Base-by-base conservation (phyloP, 768 basidiomycete genomes). In the Kwoniella dejecticola region DNA sequence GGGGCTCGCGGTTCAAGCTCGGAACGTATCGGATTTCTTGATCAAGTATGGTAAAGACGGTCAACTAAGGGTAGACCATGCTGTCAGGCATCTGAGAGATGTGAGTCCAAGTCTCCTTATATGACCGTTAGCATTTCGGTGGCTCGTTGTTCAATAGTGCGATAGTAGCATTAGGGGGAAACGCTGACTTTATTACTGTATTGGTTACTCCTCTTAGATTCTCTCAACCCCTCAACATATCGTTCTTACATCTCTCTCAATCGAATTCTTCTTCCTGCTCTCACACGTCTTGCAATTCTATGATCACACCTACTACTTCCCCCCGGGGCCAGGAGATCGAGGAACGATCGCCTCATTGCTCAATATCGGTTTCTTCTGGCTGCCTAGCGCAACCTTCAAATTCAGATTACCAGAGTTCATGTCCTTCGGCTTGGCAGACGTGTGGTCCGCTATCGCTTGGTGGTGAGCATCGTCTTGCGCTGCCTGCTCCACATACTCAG, bases 221-320 rank as follows among this genome's bases (percentile, higher is more conserved):
- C 66, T 78, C 26, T 76, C 75, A 13, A 57, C 60, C 7, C 64
- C 75, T 1, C 52, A 70, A 27, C 56, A 70, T 33, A 38, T 76
- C n/a, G 47, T 78, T 41, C 27, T 47, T 13, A 52, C 69, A 10
- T 56, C 74, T 31, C 54, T 74, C 29, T 48, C 66, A 1, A 15
- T 71, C 54, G 77, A 76, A 56, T 49, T 76, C 19, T 12, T 68
- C 2, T 64, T 69, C 55, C 72, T 78, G 46, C 58, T 78, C 17
- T 19, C 49, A 19, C 63, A 68, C 56, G 64, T 76, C 29, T 36
- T 70, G 12, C 77, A 76, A 47, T 75, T 58, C 33, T 70, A 73
- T 54, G 58, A 72, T 45, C 72, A 74, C 63, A 72, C 72, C n/a
- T 50, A 71, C 54, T 71, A 64, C 53, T 75, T 70, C 65, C 71